phyloP scores from a whole-genome alignment of 345 rosid genomes.

The Dipteronia sinensis region DNA sequence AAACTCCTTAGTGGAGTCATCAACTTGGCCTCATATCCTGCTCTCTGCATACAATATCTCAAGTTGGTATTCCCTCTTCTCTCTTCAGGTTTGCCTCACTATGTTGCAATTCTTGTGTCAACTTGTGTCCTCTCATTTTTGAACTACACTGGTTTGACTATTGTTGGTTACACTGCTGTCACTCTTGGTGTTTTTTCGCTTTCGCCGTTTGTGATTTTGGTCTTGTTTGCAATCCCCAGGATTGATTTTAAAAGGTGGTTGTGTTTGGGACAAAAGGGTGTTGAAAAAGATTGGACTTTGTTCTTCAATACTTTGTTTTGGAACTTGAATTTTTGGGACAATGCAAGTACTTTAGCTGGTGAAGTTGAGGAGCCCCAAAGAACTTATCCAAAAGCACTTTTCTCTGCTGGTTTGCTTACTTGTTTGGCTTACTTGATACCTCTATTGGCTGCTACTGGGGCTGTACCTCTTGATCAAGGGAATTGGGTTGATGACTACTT shows the following conservation, averaged over 20 bases:
- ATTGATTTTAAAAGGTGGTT: constrained; percentile 71
- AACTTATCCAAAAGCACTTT: constrained; percentile 68
- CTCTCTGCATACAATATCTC: constrained; percentile 64
- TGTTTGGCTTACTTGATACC: constrained; percentile 79
- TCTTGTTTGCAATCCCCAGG: constrained; percentile 67
- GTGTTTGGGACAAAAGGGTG: constrained; percentile 60
- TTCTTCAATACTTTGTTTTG: constrained; percentile 91
- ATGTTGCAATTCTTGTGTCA: constrained; percentile 38
- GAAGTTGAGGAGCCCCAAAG: constrained; percentile 74
- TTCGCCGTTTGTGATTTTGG: constrained; percentile 70
- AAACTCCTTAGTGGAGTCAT: constrained; percentile 80
- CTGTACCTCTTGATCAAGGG: constrained; percentile 43
- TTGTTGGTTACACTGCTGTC: constrained; percentile 78
- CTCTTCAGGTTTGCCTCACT: constrained; percentile 63
- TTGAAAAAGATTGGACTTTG: constrained; percentile 68
- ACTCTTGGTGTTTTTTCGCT: constrained; percentile 69
- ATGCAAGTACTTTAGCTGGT: constrained; percentile 81
- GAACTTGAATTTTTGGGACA: constrained; percentile 96
- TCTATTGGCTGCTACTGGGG: constrained; percentile 71
- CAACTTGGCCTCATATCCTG: constrained; percentile 78
- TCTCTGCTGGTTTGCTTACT: constrained; percentile 72
- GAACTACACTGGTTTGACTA: constrained; percentile 68
- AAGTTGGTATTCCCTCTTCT: constrained; percentile 45
- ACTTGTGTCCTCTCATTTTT: constrained; percentile 56
- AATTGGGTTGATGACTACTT: constrained; percentile 64